phyloP scores from a whole-genome alignment of 495 filamentous ascomycete genomes.

The Penicilliopsis zonata region DNA sequence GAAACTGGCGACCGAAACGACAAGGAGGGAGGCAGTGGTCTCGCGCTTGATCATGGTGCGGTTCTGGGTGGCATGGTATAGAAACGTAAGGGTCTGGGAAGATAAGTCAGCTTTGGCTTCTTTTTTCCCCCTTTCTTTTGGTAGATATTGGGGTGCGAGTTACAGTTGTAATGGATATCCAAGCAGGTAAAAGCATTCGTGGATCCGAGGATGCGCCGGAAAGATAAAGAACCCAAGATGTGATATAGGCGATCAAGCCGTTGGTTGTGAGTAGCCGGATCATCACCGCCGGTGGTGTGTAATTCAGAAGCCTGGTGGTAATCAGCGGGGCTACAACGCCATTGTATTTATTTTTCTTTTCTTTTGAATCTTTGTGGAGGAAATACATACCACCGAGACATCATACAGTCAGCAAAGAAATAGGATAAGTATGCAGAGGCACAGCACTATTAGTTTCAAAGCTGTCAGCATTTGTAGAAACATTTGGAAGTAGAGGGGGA shows the following conservation, averaged over 20 bases:
- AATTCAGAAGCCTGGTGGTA: constrained; percentile 61
- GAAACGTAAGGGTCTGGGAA: constrained; percentile 61
- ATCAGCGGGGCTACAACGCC: neutral
- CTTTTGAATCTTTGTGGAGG: too few relatives aligned
- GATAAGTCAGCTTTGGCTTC: too few relatives aligned
- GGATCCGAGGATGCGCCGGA: constrained; percentile 65
- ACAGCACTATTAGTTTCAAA: constrained; percentile 53
- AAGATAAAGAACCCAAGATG: constrained; percentile 66
- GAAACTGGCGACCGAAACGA: constrained; percentile 66
- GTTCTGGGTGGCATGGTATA: constrained; percentile 73
- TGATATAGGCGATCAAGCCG: constrained; percentile 67
- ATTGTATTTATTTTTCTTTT: too few relatives aligned
- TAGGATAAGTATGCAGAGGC: constrained; percentile 79
- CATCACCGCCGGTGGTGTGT: constrained; percentile 73
- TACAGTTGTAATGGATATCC: constrained; percentile 76
- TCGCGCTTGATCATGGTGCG: constrained; percentile 73
- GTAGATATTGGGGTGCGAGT: constrained; percentile 49
- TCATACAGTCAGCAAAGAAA: constrained; percentile 84
- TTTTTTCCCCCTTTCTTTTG: constrained; percentile 5
- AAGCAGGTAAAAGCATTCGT: constrained; percentile 68
- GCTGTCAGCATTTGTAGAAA: constrained; percentile 1
- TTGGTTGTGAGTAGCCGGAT: constrained; percentile 74
- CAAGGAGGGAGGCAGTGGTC: constrained; percentile 62
- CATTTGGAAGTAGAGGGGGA: too few relatives aligned
- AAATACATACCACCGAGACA: constrained; percentile 68